A percentile compares a stretch with the other conserved stretches of the same genome.
phyloP scores from a whole-genome alignment of 1,284 basidiomycete species.

The Puccinia sorghi region DNA sequence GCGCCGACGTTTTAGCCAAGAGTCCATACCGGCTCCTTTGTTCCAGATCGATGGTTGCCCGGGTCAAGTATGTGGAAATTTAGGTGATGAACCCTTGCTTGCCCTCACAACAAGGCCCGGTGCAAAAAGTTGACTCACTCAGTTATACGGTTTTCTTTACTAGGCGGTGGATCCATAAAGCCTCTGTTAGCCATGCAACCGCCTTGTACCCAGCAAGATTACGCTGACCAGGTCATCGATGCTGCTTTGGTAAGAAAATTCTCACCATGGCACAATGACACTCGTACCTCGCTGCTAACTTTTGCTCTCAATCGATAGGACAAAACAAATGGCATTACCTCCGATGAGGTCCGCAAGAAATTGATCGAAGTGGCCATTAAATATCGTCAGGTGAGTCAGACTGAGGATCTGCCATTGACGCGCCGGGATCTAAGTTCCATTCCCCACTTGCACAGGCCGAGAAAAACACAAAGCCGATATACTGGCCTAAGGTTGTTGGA shows the following conservation, averaged over 20 bases:
- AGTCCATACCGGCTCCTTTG: neutral
- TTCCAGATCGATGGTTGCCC: constrained; percentile 28
- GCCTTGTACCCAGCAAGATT: constrained; percentile 29
- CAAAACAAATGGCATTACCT: constrained; percentile 26
- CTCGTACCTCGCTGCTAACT: neutral
- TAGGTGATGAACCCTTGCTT: constrained; percentile 12
- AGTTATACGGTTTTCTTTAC: too few relatives aligned
- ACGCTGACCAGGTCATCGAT: constrained; percentile 40
- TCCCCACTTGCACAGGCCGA: constrained; percentile 18
- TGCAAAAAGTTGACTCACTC: too few relatives aligned
- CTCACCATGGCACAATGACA: neutral
- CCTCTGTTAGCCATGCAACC: constrained; percentile 32
- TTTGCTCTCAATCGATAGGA: neutral
- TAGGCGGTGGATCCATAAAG: constrained; percentile 37
- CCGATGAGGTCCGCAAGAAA: neutral
- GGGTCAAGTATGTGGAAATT: constrained; percentile 36
- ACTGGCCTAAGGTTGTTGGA: neutral
- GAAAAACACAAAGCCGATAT: constrained; percentile 31
- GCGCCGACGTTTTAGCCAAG: constrained; percentile 45
- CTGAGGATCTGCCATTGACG: too few relatives aligned
- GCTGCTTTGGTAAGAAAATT: constrained; percentile 20
- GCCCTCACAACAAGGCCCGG: too few relatives aligned
- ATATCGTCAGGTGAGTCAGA: constrained; percentile 26
- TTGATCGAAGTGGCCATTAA: constrained; percentile 28
- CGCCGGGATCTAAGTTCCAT: neutral